A percentile compares a stretch with the other conserved stretches of the same genome.
phyloP scores from a whole-genome alignment of 371 early-diverging fungal species.

The Massospora cicadina region DNA sequence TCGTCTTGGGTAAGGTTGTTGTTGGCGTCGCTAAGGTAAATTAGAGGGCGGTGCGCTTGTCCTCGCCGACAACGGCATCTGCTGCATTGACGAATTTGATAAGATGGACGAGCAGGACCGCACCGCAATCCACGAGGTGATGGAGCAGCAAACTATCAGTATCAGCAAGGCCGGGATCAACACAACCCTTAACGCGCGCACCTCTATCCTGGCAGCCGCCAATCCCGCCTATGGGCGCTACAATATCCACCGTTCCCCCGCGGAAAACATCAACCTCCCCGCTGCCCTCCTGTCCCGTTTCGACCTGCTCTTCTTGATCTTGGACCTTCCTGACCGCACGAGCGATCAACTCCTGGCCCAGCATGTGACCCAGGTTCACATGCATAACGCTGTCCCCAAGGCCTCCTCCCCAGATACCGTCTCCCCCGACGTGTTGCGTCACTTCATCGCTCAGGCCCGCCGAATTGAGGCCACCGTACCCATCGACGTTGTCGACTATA shows the following conservation, averaged over 20 bases:
- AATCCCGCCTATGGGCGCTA: slow-evolving; percentile 79
- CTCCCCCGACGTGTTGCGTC: slow-evolving; percentile 44
- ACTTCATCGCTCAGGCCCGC: slow-evolving; percentile 74
- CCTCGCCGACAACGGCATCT: slow-evolving; percentile 79
- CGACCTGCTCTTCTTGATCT: slow-evolving; percentile 86
- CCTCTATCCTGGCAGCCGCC: slow-evolving; percentile 80
- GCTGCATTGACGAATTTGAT: slow-evolving; percentile 92
- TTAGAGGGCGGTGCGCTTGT: slow-evolving; percentile 82
- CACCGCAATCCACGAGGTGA: slow-evolving; percentile 85
- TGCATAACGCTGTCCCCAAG: slow-evolving; percentile 53
- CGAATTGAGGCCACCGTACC: slow-evolving; percentile 53
- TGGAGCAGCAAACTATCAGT: slow-evolving; percentile 92
- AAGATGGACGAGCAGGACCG: slow-evolving; percentile 84
- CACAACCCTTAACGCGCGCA: slow-evolving; percentile 81
- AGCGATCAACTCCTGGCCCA: slow-evolving; percentile 61
- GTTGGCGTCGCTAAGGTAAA: neutral
- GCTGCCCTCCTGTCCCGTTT: slow-evolving; percentile 92
- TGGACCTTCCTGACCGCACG: slow-evolving; percentile 58
- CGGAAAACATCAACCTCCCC: slow-evolving; percentile 92
- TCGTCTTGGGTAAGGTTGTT: slow-evolving; percentile 42
- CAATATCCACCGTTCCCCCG: slow-evolving; percentile 55
- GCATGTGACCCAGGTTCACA: slow-evolving; percentile 86
- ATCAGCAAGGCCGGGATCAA: slow-evolving; percentile 89
- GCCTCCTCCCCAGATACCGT: slow-evolving; percentile 35
- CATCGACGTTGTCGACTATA: slow-evolving; percentile 54